Conservation (phyloP, 139 green algal genomes). For the Zygnema cylindricum region DNA sequence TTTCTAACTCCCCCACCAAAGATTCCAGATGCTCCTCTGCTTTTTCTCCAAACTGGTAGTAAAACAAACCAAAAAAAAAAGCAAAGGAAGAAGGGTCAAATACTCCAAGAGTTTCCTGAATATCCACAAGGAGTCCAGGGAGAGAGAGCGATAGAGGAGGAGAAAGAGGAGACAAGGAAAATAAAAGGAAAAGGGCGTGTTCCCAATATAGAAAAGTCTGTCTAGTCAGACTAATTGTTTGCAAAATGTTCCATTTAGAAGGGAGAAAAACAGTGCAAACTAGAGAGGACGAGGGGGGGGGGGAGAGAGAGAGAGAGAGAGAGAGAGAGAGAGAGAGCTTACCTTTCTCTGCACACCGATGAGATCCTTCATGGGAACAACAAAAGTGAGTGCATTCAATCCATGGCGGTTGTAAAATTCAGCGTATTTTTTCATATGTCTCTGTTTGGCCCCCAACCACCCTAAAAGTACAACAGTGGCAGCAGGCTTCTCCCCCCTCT, state of each 20-base stretch:
- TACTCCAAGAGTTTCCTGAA: too few species aligned
- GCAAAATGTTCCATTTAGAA: background rate
- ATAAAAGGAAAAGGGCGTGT: too few species aligned
- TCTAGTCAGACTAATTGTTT: too few species aligned
- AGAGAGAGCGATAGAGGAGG: too few species aligned
- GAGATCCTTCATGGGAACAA: conserved; percentile 38
- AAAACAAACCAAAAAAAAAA: too few species aligned
- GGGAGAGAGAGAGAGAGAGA: conserved; percentile 2
- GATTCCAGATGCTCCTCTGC: conserved; percentile 44
- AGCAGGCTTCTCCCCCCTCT: background rate
- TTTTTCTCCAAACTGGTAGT: conserved; percentile 29
- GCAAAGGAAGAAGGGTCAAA: too few species aligned
- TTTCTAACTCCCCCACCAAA: conserved; percentile 45
- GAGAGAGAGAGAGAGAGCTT: too few species aligned
- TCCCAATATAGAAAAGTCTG: too few species aligned
- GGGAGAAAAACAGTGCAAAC: too few species aligned
- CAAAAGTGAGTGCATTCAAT: conserved; percentile 53
- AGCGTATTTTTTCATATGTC: conserved; percentile 49
- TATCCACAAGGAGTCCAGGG: too few species aligned
- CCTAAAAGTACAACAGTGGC: conserved; percentile 55
- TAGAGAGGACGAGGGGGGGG: conserved; percentile 5
- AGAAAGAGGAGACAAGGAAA: too few species aligned
- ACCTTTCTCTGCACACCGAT: too few species aligned
- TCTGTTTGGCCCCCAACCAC: conserved; percentile 58
- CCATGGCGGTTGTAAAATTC: conserved; percentile 55